Conservation (phyloP, 2,329 filamentous ascomycete genomes). For the Thielaviopsis populi region DNA sequence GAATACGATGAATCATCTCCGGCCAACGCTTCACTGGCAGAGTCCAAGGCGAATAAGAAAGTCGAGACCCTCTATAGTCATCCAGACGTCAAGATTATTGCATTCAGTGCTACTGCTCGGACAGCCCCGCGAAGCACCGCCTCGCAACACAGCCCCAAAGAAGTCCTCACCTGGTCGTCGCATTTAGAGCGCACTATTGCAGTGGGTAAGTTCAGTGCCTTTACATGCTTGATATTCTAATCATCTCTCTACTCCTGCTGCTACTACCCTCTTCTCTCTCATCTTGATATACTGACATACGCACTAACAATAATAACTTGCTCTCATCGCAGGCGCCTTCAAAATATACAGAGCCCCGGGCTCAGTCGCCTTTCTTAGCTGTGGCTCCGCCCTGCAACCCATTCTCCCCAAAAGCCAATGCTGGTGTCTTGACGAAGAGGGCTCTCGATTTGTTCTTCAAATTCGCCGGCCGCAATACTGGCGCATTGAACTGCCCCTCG, state of each 20-base stretch:
- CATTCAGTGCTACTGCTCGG: slow-evolving; percentile 32
- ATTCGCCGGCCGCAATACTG: slow-evolving; percentile 75
- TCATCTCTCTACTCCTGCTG: neutral
- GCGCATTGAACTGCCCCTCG: slow-evolving; percentile 64
- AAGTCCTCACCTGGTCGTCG: slow-evolving; percentile 55
- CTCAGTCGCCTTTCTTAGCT: slow-evolving; percentile 77
- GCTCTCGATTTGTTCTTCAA: slow-evolving; percentile 70
- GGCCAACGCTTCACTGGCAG: slow-evolving; percentile 4
- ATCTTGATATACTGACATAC: neutral
- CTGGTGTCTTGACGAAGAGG: slow-evolving; percentile 78
- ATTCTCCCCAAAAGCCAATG: slow-evolving; percentile 83
- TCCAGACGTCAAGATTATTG: slow-evolving; percentile 52
- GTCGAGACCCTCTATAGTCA: slow-evolving; percentile 64
- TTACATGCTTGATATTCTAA: neutral
- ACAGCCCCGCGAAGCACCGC: slow-evolving; percentile 20
- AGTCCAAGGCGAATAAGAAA: slow-evolving; percentile 13
- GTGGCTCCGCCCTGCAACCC: slow-evolving; percentile 66
- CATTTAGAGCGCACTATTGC: slow-evolving; percentile 70
- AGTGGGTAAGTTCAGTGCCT: slow-evolving; percentile 38
- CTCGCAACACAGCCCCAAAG: slow-evolving; percentile 33
- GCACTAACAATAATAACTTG: neutral
- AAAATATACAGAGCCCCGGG: slow-evolving; percentile 76
- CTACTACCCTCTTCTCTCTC: neutral
- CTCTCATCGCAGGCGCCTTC: slow-evolving; percentile 46
- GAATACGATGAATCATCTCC: slow-evolving; percentile 11